Base-by-base conservation (phyloP, 2,329 filamentous ascomycete genomes). In the Penicillium sp. region DNA sequence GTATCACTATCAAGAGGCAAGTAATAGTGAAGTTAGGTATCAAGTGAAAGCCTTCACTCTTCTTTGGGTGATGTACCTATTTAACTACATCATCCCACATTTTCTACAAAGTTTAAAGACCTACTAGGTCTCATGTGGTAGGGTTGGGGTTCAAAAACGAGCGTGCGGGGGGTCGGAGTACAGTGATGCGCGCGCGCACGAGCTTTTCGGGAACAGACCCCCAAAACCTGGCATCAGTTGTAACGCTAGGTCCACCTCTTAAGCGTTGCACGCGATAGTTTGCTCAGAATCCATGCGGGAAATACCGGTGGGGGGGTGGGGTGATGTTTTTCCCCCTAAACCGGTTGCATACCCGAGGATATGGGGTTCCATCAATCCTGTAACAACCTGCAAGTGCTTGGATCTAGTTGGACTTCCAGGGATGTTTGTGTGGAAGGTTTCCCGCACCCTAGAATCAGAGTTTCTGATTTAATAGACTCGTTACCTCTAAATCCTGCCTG, bases 271-370 rank as follows among this genome's bases (percentile, higher is more conserved):
- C 23, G 19, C 39, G 39, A 43, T 43, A 14, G 39, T 43, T 43
- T 43, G 39, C 39, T 28, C 37, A 10, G 19, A 14, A 10, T 40
- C 37, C 37, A 40, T 13, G 39, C 39, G 39, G 39, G 39, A 43
- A 43, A 43, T 43, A 43, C 23, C 39, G 39, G 39, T 43, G 39
- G 39, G 24, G 39, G 14, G 14, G 39, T 43, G 39, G n/a, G 13
- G 21, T 43, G 39, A 43, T 43, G 13, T 26, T 43, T 5, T 18
- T 26, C 14, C 23, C 39, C 39, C 39, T 28, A 43, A 43, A 28
- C 39, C 39, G 39, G 39, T 43, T 43, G 39, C 24, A 43, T 43
- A 28, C 39, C 39, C 39, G 39, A 43, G 39, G 39, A 43, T 43
- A 43, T 43, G 39, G 39, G 39, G 23, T 23, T 24, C 19, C 37